A percentile compares a stretch with the other conserved stretches of the same genome.
Evolutionary conservation across 768 basidiomycete species (phyloP).

Genomic region (Cyclocybe cylindracea): DNA sequence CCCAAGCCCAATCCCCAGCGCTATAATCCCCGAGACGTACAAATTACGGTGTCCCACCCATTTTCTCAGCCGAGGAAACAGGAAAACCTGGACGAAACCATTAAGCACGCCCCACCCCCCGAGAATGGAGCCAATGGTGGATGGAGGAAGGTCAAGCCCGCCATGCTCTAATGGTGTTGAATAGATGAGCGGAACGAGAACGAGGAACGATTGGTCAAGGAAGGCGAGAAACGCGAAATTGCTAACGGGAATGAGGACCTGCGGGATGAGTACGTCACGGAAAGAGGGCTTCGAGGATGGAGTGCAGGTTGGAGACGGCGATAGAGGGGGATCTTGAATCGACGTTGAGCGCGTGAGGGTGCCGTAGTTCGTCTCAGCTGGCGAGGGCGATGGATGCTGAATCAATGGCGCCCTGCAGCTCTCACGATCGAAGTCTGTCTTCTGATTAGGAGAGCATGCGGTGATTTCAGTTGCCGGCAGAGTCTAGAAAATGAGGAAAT

Average conservation of each 20-base stretch:
- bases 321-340: no score
- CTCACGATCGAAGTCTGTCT: no score
- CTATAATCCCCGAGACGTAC: constrained; percentile 45
- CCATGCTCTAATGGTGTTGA: constrained; percentile 63
- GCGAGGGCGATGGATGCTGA: no score
- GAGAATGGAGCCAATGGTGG: constrained; percentile 57
- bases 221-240: constrained; percentile 60
- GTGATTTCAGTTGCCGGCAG: no score
- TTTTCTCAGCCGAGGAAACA: constrained; percentile 50
- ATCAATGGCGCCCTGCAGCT: no score
- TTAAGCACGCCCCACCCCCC: constrained; percentile 52
- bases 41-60: constrained; percentile 49
- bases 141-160: constrained; percentile 61
- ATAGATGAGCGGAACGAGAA: constrained; percentile 64
- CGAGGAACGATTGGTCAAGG: constrained; percentile 52
- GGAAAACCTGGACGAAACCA: constrained; percentile 54
- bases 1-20: constrained; percentile 41
- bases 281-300: constrained; percentile 40
- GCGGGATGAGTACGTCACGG: constrained; percentile 40
- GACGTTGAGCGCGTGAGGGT: no score
- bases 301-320: no score
- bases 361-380: no score
- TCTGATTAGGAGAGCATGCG: no score
- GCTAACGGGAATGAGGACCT: constrained; percentile 49
- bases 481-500: no score